Evolutionary conservation across 2,329 filamentous ascomycete genomes (phyloP).

Genomic region (Grosmannia serpens): DNA sequence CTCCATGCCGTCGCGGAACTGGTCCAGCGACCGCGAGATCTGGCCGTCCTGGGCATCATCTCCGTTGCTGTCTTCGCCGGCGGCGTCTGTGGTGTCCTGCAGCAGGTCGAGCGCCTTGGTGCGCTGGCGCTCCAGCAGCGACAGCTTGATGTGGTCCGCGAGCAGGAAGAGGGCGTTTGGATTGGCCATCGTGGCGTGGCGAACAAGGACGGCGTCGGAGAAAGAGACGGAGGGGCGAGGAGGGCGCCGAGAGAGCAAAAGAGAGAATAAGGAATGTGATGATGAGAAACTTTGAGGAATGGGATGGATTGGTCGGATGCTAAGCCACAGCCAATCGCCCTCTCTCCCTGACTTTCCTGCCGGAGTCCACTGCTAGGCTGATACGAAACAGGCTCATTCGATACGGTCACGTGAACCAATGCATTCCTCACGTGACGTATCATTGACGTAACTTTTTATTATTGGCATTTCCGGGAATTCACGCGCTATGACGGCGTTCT

Average conservation of each 20-base stretch:
- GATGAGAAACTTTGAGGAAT: neutral
- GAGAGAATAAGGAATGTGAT: neutral
- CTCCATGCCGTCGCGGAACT: slow-evolving; percentile 70
- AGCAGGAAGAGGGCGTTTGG: slow-evolving; percentile 77
- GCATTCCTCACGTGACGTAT: neutral
- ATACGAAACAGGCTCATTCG: neutral
- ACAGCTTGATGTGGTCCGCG: slow-evolving; percentile 94
- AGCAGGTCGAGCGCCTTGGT: slow-evolving; percentile 65
- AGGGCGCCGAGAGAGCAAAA: neutral
- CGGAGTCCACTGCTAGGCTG: neutral
- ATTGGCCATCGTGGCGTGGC: slow-evolving; percentile 33
- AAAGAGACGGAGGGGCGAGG: neutral
- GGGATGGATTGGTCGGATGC: neutral
- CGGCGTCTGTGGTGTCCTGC: slow-evolving; percentile 32
- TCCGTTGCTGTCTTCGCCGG: slow-evolving; percentile 17
- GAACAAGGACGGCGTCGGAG: neutral
- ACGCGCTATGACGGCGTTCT: neutral
- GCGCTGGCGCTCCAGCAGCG: slow-evolving; percentile 80
- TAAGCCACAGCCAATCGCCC: neutral
- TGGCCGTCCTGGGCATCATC: slow-evolving; percentile 67
- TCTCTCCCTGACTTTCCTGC: neutral
- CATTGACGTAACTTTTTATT: neutral
- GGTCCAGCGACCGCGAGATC: slow-evolving; percentile 78
- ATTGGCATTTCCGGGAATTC: neutral
- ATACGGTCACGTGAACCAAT: neutral